Conservation (phyloP, 73 alveolate species). For the Paramecium pentaurelia region DNA sequence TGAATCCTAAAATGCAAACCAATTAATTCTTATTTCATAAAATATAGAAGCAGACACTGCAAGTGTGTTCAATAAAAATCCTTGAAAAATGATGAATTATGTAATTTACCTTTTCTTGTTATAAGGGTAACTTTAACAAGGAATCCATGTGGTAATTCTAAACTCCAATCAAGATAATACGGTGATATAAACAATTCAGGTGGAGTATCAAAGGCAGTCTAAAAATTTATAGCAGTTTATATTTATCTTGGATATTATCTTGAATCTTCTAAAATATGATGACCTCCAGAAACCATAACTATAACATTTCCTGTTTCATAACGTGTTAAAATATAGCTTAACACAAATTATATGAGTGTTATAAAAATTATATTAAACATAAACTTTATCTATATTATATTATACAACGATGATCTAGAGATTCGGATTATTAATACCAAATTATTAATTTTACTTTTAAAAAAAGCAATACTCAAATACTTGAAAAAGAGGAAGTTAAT, state of each 20-base stretch:
- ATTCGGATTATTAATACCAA: too few species aligned
- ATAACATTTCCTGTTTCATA: too few species aligned
- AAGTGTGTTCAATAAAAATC: background rate
- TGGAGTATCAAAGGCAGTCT: background rate
- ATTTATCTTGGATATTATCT: background rate
- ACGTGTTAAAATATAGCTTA: too few species aligned
- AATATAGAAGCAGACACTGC: background rate
- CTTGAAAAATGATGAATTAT: background rate
- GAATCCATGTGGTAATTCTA: background rate
- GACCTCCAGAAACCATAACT: too few species aligned
- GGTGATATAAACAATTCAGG: background rate
- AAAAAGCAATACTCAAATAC: too few species aligned
- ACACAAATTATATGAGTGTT: too few species aligned
- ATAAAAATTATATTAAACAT: too few species aligned
- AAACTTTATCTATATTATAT: too few species aligned
- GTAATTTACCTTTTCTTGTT: background rate
- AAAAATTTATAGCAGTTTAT: background rate
- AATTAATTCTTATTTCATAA: background rate
- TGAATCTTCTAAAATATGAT: background rate
- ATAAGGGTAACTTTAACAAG: background rate
- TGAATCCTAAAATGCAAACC: background rate
- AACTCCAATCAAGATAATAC: background rate
- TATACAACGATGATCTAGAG: too few species aligned
- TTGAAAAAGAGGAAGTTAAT: too few species aligned
- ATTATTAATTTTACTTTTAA: too few species aligned